Percentiles rank a stretch among this genome's conserved stretches.
phyloP scores from a whole-genome alignment of 345 rosid species.

The Acer negundo region DNA sequence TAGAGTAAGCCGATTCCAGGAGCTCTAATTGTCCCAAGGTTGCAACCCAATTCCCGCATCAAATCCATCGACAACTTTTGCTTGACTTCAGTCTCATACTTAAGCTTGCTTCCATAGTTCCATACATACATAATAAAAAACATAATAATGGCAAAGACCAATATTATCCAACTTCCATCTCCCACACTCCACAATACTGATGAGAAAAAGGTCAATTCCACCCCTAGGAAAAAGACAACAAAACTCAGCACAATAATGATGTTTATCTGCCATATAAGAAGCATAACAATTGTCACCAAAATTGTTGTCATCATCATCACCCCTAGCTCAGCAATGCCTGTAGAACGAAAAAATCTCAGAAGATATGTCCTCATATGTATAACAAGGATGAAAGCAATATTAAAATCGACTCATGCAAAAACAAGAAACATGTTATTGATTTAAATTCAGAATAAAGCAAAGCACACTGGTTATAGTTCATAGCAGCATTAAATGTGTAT shows the following conservation, averaged over 20 bases:
- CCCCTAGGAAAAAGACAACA: slow-evolving; percentile 67
- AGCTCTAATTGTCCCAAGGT: slow-evolving; percentile 95
- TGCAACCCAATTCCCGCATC: slow-evolving; percentile 89
- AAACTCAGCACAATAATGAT: slow-evolving; percentile 75
- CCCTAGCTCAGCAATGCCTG: slow-evolving; percentile 97
- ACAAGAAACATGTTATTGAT: background rate
- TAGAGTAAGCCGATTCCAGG: slow-evolving; percentile 97
- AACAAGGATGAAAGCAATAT: background rate
- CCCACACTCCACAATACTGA: slow-evolving; percentile 76
- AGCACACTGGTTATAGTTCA: background rate
- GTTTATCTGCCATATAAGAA: slow-evolving; percentile 98
- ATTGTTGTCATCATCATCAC: slow-evolving; percentile 99
- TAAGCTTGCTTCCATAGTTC: slow-evolving; percentile 98
- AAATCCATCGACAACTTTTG: slow-evolving; percentile 91
- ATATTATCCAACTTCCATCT: slow-evolving; percentile 96
- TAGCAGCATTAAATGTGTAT: background rate
- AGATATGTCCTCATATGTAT: slow-evolving; percentile 6
- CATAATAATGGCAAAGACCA: slow-evolving; percentile 85
- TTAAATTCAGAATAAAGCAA: background rate
- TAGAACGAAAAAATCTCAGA: slow-evolving; percentile 30
- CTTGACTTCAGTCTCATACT: slow-evolving; percentile 96
- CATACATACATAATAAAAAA: slow-evolving; percentile 87
- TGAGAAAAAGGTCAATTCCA: slow-evolving; percentile 83
- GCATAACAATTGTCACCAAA: slow-evolving; percentile 93
- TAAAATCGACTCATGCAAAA: background rate